phyloP scores from a whole-genome alignment of 352 stramenopile species.

The Pythium coloratum region DNA sequence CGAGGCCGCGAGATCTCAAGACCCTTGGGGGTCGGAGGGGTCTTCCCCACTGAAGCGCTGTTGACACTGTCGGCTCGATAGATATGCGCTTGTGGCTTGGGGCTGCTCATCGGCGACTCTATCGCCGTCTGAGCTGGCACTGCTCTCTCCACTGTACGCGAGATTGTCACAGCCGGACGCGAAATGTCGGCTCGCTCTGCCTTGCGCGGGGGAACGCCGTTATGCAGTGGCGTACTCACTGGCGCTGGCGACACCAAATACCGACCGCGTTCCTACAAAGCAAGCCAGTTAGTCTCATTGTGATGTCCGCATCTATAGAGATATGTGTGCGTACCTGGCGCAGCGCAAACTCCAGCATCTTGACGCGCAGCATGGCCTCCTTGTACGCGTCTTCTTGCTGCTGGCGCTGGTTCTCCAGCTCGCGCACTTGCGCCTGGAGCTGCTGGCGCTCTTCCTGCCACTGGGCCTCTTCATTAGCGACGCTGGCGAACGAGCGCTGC shows the following conservation, averaged over 20 bases:
- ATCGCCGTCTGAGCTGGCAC: slow-evolving; percentile 44
- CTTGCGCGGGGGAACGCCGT: slow-evolving; percentile 21
- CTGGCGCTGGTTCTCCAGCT: slow-evolving; percentile 73
- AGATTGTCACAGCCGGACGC: slow-evolving; percentile 46
- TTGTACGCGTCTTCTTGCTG: slow-evolving; percentile 86
- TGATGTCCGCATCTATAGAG: no score
- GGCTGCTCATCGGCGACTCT: slow-evolving; percentile 32
- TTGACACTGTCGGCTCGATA: slow-evolving; percentile 61
- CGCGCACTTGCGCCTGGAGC: slow-evolving; percentile 71
- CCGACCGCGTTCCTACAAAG: slow-evolving; percentile 24
- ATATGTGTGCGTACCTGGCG: slow-evolving; percentile 40
- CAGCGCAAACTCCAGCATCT: slow-evolving; percentile 89
- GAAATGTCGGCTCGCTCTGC: slow-evolving; percentile 39
- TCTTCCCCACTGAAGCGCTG: slow-evolving; percentile 39
- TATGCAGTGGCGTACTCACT: slow-evolving; percentile 47
- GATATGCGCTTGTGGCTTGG: slow-evolving; percentile 40
- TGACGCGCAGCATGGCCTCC: slow-evolving; percentile 80
- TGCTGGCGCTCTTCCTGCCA: slow-evolving; percentile 79
- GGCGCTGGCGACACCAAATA: slow-evolving; percentile 78
- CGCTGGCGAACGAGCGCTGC: slow-evolving; percentile 81
- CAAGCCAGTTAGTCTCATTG: background rate
- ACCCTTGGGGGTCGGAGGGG: slow-evolving; percentile 42
- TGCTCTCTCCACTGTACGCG: slow-evolving; percentile 53
- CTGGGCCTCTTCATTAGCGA: slow-evolving; percentile 67
- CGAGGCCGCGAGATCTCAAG: slow-evolving; percentile 76